Base-by-base conservation (phyloP, 2,329 filamentous ascomycete species). In the Pseudogymnoascus sp. region DNA sequence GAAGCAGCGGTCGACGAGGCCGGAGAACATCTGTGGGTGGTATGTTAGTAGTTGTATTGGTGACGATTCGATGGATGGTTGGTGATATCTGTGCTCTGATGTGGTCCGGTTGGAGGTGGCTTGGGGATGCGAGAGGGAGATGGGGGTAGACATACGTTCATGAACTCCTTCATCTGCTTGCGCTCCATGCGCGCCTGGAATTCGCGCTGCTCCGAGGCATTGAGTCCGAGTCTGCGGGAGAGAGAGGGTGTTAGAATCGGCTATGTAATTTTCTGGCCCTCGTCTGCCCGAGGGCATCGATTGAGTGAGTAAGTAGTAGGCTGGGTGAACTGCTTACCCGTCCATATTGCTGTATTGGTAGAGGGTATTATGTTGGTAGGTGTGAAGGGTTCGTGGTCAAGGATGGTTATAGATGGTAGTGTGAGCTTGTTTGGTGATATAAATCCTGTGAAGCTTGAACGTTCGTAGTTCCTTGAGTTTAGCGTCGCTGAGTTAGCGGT, bases 151-250 rank as follows among this genome's bases (percentile, higher is more conserved):
- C 91, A 71, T 83, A 97, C 95, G 73, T 86, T 90, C 88, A 97
- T 96, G 76, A 99, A 97, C 76, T 97, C 93, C 81, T 96, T 96
- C 83, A 99, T 91, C 80, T 99, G 95, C 80, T 95, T 96, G 80
- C 90, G 90, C 82, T 97, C 92, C 86, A 99, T 93, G 78, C 95
- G 91, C 79, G 86, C 80, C 79, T 96, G 89, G 75, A 99, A 89
- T 83, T 95, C 91, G 80, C 91, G 90, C 82, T 96, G 90, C 83
- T 97, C 93, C 72, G 86, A 77, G 37, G 69, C 66, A 40, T 72
- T 70, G 54, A 74, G 69, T 68, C 72, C 73, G 64, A 66, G 54
- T 54, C 67, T 57, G 31, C 8, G 51, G 69, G 65, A 67, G 68
- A 59, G 23, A 40, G 36, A 31, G 18, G 42, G 8, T 21, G 57